Percentiles rank a stretch among this genome's conserved stretches.
Evolutionary conservation across 2,329 filamentous ascomycete species (phyloP).

Genomic region (Akanthomyces muscarius): DNA sequence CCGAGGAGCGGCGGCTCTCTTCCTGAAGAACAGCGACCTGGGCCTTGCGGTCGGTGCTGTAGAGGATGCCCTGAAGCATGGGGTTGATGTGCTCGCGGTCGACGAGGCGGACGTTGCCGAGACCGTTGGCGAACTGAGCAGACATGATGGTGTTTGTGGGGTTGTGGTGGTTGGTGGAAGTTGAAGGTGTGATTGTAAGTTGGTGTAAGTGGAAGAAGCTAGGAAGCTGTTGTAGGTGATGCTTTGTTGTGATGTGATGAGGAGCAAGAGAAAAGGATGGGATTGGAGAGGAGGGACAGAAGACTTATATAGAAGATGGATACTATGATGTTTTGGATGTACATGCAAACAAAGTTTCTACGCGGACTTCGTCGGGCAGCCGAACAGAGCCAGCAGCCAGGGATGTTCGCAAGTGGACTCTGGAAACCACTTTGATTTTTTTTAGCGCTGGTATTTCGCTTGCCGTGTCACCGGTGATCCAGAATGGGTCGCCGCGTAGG

Average conservation of each 20-base stretch:
- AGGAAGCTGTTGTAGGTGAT: neutral
- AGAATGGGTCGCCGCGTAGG: constrained; percentile 6
- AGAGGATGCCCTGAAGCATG: constrained; percentile 21
- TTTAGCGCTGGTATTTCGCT: neutral
- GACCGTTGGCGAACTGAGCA: constrained; percentile 13
- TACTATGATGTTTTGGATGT: neutral
- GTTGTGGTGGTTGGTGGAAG: neutral
- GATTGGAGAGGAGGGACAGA: neutral
- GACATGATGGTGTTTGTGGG: constrained; percentile 6
- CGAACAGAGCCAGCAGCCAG: neutral
- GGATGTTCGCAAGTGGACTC: neutral
- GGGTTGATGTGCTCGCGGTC: constrained; percentile 22
- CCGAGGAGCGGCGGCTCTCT: constrained; percentile 13
- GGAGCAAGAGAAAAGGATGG: neutral
- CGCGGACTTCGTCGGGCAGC: neutral
- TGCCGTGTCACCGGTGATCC: constrained; percentile 14
- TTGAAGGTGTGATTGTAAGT: neutral
- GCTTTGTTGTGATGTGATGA: constrained; percentile 8
- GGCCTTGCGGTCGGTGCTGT: constrained; percentile 17
- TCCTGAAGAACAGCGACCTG: constrained; percentile 14
- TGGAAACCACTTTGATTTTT: neutral
- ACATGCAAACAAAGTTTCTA: neutral
- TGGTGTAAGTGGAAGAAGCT: constrained; percentile 1
- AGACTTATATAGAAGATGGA: constrained; percentile 14
- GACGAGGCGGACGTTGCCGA: constrained; percentile 12